Base-by-base conservation (phyloP, 495 filamentous ascomycete species). In the Entonaema liquescens region DNA sequence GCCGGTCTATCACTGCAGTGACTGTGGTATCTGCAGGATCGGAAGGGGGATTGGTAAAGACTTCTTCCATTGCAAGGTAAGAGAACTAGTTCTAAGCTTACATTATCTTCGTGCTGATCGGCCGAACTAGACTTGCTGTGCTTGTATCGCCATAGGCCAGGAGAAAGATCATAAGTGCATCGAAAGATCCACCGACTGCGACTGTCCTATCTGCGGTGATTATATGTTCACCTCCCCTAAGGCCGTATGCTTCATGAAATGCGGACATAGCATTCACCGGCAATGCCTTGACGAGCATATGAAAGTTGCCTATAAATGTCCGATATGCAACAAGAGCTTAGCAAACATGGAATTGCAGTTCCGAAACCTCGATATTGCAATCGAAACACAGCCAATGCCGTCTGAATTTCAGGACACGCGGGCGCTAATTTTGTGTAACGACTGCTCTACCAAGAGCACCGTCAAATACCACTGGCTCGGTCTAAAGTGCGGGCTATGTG, bases 331-430 rank as follows among this genome's bases (percentile, higher is more conserved):
- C 77, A 92, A 93, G 75, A 97, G 92, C 61, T 91, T 95, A 21
- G 88, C 92, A 68, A 99, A 99, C 80, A 98, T 99, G 95, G 95
- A 98, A 74, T 87, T 91, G 28, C 93, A 94, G 65, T 99, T 98
- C 81, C 88, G 92, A 54, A 94, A 95, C 67, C 83, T 97, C 25
- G 93, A 97, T 77, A 85, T 92, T 23, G 89, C 89, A 7, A 97
- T 99, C 67, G 86, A 92, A 65, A 85, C 81, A 19, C 95, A 99
- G 74, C 96, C 95, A 8, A 98, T 99, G 92, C 95, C 95, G 9
- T 76, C 82, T 3, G 90, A 94, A 54, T 97, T 94, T 75, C 86
- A 83, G 65, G 89, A 92, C 74, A 92, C 93, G 5, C 89, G 89
- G 63, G 94, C 92, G 49, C 84, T 92, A 54, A 86, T 98, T 55